A percentile compares a stretch with the other conserved stretches of the same genome.
Conservation (phyloP, 495 filamentous ascomycete genomes). For the Tuber aestivum region DNA sequence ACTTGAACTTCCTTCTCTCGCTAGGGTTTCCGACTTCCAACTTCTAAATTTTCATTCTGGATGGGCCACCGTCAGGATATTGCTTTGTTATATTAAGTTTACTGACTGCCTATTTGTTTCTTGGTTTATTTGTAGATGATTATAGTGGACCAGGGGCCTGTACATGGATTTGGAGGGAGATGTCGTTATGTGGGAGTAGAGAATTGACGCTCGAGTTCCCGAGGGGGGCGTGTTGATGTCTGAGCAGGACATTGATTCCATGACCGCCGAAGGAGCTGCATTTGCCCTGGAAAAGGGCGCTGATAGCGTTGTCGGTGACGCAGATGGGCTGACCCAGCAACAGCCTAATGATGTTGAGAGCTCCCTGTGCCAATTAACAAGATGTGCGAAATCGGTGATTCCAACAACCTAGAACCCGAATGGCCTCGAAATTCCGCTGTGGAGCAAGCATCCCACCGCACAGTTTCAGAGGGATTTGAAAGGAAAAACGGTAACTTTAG, state of each 20-base stretch:
- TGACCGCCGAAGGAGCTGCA: background rate
- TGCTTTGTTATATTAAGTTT: background rate
- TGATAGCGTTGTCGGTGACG: background rate
- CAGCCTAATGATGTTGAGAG: background rate
- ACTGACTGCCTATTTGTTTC: background rate
- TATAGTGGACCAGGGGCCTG: background rate
- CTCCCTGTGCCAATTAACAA: background rate
- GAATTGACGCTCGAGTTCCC: background rate
- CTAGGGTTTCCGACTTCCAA: background rate
- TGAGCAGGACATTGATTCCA: background rate
- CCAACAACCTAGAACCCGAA: background rate
- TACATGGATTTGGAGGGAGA: background rate
- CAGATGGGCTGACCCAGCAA: background rate
- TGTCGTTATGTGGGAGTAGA: background rate
- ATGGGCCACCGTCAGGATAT: background rate
- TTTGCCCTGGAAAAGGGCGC: fast-evolving
- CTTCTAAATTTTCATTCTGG: background rate
- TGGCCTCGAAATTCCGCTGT: background rate
- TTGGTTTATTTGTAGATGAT: background rate
- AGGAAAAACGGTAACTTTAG: background rate
- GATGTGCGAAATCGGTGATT: background rate
- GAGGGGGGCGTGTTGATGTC: background rate
- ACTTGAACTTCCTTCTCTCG: background rate
- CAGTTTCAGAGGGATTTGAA: background rate
- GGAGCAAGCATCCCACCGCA: background rate